These are phyloP conservation scores for Cercospora sp. DNA, from an alignment of 2,329 filamentous ascomycete genomes.

Conservation along the genomic window DNA sequence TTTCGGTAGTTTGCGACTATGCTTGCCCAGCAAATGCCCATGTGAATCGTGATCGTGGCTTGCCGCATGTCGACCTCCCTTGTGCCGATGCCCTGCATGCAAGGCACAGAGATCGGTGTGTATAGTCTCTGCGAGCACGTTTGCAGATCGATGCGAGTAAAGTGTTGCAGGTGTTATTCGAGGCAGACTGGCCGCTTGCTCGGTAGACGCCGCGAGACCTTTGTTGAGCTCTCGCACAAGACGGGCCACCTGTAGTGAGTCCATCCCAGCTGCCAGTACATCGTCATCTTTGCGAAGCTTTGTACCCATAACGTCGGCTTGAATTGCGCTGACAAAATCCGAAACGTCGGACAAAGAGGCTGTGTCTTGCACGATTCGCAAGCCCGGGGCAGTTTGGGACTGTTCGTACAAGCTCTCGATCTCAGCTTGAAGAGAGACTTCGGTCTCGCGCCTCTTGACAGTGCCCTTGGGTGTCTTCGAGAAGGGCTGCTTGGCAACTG, in stretches of 20 bases:
- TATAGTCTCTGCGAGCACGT: neutral
- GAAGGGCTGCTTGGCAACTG: neutral
- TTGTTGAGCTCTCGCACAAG: conserved; percentile 9
- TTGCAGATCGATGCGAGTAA: neutral
- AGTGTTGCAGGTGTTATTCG: neutral
- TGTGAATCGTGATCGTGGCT: neutral
- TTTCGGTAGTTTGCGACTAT: neutral
- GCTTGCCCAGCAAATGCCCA: neutral
- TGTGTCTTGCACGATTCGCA: neutral
- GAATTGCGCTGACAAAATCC: neutral
- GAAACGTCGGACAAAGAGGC: neutral
- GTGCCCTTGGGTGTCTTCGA: conserved; percentile 1
- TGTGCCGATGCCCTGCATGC: neutral
- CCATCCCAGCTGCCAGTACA: conserved; percentile 17
- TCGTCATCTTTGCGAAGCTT: conserved; percentile 13
- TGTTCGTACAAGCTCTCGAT: neutral
- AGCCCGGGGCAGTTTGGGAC: neutral
- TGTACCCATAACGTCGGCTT: neutral
- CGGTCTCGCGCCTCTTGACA: conserved; percentile 4
- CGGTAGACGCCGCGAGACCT: neutral
- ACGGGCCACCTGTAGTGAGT: conserved; percentile 44
- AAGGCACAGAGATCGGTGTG: neutral
- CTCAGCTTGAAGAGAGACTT: neutral
- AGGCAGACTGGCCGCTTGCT: neutral
- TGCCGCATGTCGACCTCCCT: neutral